A percentile compares a stretch with the other conserved stretches of the same genome.
Evolutionary conservation across 345 rosid species (phyloP).

Genomic region (Camelina sativa): DNA sequence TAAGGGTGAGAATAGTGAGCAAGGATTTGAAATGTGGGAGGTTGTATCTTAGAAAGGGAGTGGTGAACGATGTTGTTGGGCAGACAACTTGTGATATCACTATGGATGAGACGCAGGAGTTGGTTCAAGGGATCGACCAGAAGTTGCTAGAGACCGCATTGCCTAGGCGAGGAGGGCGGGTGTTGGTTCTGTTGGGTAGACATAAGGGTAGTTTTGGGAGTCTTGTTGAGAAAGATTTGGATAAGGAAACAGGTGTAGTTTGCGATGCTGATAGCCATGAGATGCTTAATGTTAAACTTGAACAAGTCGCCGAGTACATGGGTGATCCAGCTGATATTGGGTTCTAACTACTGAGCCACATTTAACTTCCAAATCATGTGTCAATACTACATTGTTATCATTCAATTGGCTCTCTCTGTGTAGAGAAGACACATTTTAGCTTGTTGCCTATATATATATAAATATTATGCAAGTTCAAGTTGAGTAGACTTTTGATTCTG

Average conservation of each 20-base stretch:
- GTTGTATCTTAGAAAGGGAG: constrained; percentile 76
- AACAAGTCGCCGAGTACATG: constrained; percentile 82
- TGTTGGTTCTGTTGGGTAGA: constrained; percentile 66
- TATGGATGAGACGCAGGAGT: constrained; percentile 75
- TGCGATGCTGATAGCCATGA: constrained; percentile 66
- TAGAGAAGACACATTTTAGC: neutral
- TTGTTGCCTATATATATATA: neutral
- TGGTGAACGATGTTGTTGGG: constrained; percentile 74
- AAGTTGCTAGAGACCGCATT: constrained; percentile 84
- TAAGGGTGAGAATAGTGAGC: constrained; percentile 72
- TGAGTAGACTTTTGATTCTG: neutral
- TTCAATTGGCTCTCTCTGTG: neutral
- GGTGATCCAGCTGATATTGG: constrained; percentile 68
- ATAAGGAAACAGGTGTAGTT: constrained; percentile 68
- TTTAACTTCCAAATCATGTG: neutral
- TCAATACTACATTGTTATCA: neutral
- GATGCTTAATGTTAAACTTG: constrained; percentile 68
- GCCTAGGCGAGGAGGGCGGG: constrained; percentile 70
- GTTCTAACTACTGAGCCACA: constrained; percentile 50
- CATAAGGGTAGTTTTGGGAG: constrained; percentile 70
- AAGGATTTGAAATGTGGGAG: constrained; percentile 74
- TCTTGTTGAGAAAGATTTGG: constrained; percentile 70
- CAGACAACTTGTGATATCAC: constrained; percentile 69
- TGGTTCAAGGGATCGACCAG: constrained; percentile 77
- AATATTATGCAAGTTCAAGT: neutral